phyloP scores from a whole-genome alignment of 1,139 yeast species.

The Magnusiomyces fungicola region DNA sequence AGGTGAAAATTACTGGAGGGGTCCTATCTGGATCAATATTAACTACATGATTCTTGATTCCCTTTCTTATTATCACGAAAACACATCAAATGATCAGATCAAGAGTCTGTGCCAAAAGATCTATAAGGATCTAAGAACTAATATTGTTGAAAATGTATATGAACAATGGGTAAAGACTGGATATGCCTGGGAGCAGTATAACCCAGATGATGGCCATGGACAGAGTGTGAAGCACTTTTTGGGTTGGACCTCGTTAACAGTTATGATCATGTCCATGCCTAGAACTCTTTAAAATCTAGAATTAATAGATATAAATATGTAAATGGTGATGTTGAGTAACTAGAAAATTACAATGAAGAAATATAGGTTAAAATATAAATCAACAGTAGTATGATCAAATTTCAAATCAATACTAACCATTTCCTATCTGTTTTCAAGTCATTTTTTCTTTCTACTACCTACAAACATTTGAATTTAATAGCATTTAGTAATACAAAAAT shows the following conservation, averaged over 20 bases:
- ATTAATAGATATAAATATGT: background rate
- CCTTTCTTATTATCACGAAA: conserved; percentile 45
- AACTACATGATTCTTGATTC: conserved; percentile 77
- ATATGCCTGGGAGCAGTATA: conserved; percentile 86
- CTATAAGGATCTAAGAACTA: conserved; percentile 53
- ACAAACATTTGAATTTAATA: too few species aligned
- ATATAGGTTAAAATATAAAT: too few species aligned
- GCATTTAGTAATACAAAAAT: too few species aligned
- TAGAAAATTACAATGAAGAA: background rate
- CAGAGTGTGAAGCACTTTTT: conserved; percentile 83
- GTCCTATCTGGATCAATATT: conserved; percentile 89
- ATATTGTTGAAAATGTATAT: conserved; percentile 61
- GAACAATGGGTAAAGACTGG: conserved; percentile 69
- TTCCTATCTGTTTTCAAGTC: too few species aligned
- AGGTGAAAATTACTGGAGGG: conserved; percentile 93
- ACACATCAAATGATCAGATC: conserved; percentile 25
- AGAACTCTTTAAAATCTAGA: conserved; percentile 33
- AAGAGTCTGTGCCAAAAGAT: conserved; percentile 38
- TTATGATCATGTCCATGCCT: conserved; percentile 78
- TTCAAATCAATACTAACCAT: too few species aligned
- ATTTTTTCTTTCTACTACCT: too few species aligned
- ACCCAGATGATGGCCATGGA: conserved; percentile 65
- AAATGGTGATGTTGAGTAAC: background rate
- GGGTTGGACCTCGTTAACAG: conserved; percentile 88
- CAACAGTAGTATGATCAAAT: too few species aligned